Conservation (phyloP, 306 rosid genomes). For the Alnus glutinosa region DNA sequence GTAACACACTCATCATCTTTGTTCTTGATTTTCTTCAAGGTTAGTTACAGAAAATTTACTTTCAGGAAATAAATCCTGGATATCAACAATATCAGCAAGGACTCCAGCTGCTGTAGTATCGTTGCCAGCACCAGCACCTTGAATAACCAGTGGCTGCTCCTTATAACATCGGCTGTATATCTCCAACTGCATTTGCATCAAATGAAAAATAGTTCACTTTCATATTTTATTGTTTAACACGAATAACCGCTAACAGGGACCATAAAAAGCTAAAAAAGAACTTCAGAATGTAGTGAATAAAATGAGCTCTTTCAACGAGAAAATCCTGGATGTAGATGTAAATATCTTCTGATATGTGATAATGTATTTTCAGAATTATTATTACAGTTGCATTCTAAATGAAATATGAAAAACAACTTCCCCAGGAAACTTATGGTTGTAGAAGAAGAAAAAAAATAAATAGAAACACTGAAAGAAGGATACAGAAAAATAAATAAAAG, state of each 20-base stretch:
- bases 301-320: neutral
- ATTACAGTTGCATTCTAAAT: neutral
- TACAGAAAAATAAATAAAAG: neutral
- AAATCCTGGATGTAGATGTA: neutral
- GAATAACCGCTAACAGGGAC: neutral
- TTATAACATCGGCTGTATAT: constrained; percentile 73
- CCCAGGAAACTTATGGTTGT: neutral
- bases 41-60: neutral
- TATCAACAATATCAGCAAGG: constrained; percentile 87
- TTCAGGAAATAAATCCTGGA: constrained; percentile 73
- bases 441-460: too few relatives aligned
- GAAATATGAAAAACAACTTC: neutral
- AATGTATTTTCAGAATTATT: neutral
- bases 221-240: neutral
- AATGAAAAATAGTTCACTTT: constrained; percentile 12
- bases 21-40: constrained; percentile 5
- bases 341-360: neutral
- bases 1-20: neutral
- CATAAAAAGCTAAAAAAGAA: neutral
- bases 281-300: constrained; percentile 5
- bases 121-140: constrained; percentile 98
- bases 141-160: constrained; percentile 81
- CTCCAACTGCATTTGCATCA: constrained; percentile 71
- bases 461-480: too few relatives aligned
- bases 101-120: constrained; percentile 97